phyloP scores from a whole-genome alignment of 352 stramenopile species.

The Plasmopara muralis region DNA sequence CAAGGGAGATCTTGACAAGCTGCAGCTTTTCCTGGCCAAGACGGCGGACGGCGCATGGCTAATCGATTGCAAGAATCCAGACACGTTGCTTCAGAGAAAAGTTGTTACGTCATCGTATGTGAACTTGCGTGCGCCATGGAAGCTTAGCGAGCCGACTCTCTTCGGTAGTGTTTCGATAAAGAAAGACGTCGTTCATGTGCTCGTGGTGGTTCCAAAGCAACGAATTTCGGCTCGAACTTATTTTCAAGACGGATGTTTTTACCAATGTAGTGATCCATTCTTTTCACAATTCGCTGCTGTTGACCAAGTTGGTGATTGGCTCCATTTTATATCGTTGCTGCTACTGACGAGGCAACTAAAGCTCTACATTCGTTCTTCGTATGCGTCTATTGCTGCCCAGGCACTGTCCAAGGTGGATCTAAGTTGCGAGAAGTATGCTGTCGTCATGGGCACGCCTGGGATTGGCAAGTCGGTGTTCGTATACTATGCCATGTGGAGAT shows the following conservation, averaged over 20 bases:
- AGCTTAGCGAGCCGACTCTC: no score
- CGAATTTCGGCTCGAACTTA: background rate
- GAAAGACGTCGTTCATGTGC: background rate
- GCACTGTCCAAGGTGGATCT: background rate
- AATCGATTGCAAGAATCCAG: no score
- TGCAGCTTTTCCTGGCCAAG: no score
- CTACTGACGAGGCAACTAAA: background rate
- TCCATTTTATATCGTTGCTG: background rate
- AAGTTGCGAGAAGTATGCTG: background rate
- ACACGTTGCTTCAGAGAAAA: no score
- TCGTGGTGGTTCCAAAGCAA: slow-evolving; percentile 3
- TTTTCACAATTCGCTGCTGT: slow-evolving; percentile 2
- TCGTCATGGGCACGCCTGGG: slow-evolving; percentile 1
- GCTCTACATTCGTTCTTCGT: slow-evolving; percentile 1
- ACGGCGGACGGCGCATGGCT: no score
- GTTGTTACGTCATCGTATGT: no score
- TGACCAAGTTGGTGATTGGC: slow-evolving; percentile 4
- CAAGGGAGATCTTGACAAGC: no score
- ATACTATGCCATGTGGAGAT: slow-evolving; percentile 2
- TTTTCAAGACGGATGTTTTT: background rate
- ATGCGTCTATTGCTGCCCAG: background rate
- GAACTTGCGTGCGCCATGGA: no score
- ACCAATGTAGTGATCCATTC: slow-evolving; percentile 3
- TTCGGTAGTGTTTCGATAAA: no score
- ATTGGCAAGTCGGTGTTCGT: slow-evolving; percentile 1